Percentiles rank a stretch among this genome's conserved stretches.
Evolutionary conservation across 345 rosid species (phyloP).

Genomic region (rapeseed (Brassica napus)): Da-Ae NC_063435.1:14659001-14659500

Average conservation of each 20-base stretch:
- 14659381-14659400: conserved; percentile 79
- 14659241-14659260: conserved; percentile 92
- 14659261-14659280: conserved; percentile 84
- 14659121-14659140: conserved; percentile 88
- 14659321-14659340: conserved; percentile 83
- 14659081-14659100: conserved; percentile 79
- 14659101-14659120: conserved; percentile 62
- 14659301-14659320: conserved; percentile 65
- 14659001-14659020: conserved; percentile 49
- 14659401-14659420: conserved; percentile 49
- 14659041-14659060: conserved; percentile 62
- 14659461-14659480: too few species aligned
- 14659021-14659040: conserved; percentile 57
- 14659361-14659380: conserved; percentile 91
- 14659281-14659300: conserved; percentile 64
- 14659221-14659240: conserved; percentile 78
- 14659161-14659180: neutral
- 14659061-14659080: conserved; percentile 87
- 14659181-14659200: neutral
- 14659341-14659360: conserved; percentile 76
- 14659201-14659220: conserved; percentile 58
- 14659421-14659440: neutral
- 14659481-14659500: neutral
- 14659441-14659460: too few species aligned
- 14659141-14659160: conserved; percentile 23